These are phyloP conservation scores for Cladosporium sp. DNA, from an alignment of 2,329 filamentous ascomycete species.

Conservation along the genomic window DNA sequence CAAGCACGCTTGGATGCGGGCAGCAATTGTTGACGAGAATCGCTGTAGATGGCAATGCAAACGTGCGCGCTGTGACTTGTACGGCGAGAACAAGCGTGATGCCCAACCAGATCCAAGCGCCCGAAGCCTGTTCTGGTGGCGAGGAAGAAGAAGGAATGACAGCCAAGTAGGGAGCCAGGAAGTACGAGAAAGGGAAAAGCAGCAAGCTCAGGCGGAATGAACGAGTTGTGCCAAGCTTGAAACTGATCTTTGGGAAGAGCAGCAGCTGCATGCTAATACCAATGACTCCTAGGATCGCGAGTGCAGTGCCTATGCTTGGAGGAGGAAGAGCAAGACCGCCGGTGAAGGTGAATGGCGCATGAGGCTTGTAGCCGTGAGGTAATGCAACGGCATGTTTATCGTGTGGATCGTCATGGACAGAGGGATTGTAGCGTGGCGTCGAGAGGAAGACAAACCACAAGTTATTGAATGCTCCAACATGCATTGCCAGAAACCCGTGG, in stretches of 20 bases:
- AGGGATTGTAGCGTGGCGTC: slow-evolving; percentile 35
- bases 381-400: slow-evolving; percentile 33
- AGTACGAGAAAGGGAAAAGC: slow-evolving; percentile 43
- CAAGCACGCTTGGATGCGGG: slow-evolving; percentile 52
- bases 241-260: slow-evolving; percentile 40
- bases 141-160: slow-evolving; percentile 35
- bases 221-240: slow-evolving; percentile 37
- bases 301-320: slow-evolving; percentile 42
- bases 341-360: slow-evolving; percentile 42
- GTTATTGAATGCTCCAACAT: slow-evolving; percentile 46
- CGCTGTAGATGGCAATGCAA: slow-evolving; percentile 52
- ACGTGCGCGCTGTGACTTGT: slow-evolving; percentile 45
- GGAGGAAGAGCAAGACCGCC: slow-evolving; percentile 46
- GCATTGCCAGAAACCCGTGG: slow-evolving; percentile 43
- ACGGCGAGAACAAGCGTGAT: slow-evolving; percentile 39
- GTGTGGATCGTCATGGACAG: not conserved
- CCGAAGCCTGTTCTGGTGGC: slow-evolving; percentile 38
- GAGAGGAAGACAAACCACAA: slow-evolving; percentile 49
- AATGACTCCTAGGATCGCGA: slow-evolving; percentile 45
- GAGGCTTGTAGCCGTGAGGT: slow-evolving; percentile 34
- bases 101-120: slow-evolving; percentile 38
- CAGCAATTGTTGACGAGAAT: slow-evolving; percentile 59
- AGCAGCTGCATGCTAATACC: slow-evolving; percentile 44
- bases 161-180: slow-evolving; percentile 40
- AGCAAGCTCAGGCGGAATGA: slow-evolving; percentile 39